These are phyloP conservation scores for Crithidia sp. DNA, from an alignment of 208 protist species.

Conservation along the genomic window DNA sequence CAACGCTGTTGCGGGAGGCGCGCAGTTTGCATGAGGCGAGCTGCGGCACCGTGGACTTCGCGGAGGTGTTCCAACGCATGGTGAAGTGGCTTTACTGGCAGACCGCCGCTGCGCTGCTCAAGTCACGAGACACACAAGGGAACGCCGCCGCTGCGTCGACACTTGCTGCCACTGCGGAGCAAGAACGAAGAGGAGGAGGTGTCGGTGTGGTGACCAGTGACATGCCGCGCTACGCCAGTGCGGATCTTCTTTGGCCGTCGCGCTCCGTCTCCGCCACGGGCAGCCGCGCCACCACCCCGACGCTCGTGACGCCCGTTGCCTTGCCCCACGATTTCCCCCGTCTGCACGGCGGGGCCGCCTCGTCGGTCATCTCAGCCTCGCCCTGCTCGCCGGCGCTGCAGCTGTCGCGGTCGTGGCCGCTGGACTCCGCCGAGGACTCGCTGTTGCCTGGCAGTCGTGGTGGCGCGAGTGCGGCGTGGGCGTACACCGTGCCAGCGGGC, in stretches of 20 bases:
- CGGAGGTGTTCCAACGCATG: constrained; percentile 53
- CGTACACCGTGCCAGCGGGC: background rate
- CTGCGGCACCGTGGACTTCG: constrained; percentile 35
- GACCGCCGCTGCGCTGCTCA: constrained; percentile 31
- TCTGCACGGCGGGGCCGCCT: background rate
- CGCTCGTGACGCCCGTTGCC: background rate
- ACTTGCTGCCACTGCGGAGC: background rate
- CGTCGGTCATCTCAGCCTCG: background rate
- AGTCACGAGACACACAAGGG: constrained; percentile 9
- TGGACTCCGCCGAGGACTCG: constrained; percentile 30
- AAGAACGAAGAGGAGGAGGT: background rate
- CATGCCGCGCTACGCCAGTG: constrained; percentile 10
- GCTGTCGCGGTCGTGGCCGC: constrained; percentile 5
- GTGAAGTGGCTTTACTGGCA: constrained; percentile 46
- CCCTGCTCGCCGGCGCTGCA: constrained; percentile 14
- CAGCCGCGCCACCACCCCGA: constrained; percentile 17
- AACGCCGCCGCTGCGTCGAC: background rate
- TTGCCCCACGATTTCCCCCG: background rate
- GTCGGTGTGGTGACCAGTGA: too few relatives aligned
- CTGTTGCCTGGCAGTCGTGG: constrained; percentile 38
- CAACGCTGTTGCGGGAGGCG: constrained; percentile 48
- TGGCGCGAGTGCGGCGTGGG: constrained; percentile 10
- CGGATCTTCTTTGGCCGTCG: constrained; percentile 17
- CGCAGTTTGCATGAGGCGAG: constrained; percentile 43
- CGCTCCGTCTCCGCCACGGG: constrained; percentile 1